A percentile compares a stretch with the other conserved stretches of the same genome.
Conservation (phyloP, 257 asterid species). For the Solanum paucissectum region DNA sequence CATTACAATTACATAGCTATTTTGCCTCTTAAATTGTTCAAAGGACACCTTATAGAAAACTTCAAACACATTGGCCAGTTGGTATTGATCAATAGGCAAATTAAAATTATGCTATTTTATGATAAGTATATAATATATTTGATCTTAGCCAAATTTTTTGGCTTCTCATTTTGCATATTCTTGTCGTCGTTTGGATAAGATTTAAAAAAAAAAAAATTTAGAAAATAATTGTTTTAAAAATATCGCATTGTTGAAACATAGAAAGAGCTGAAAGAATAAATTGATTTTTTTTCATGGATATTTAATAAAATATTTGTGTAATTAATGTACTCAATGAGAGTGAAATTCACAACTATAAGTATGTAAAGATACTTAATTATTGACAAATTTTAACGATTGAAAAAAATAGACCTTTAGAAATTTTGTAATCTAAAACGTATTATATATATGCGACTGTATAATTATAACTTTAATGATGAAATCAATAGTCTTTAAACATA, state of each 20-base stretch:
- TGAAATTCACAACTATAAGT: not conserved
- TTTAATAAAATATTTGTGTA: not conserved
- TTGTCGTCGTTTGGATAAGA: not conserved
- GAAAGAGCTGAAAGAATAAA: not conserved
- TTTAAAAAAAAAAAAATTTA: rapidly evolving
- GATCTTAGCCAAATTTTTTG: not conserved
- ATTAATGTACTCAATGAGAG: not conserved
- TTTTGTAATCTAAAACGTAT: not conserved
- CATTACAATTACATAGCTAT: not conserved
- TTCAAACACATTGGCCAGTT: not conserved
- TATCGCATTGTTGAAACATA: not conserved
- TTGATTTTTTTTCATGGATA: not conserved
- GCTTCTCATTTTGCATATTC: not conserved
- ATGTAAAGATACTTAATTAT: not conserved
- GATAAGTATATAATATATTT: not conserved
- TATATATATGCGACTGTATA: not conserved
- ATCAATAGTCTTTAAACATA: not conserved
- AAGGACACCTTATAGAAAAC: not conserved
- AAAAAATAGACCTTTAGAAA: not conserved
- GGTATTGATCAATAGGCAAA: not conserved
- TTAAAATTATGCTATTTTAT: not conserved
- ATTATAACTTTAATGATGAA: not conserved
- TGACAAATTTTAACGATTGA: not conserved
- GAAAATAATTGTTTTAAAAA: not conserved
- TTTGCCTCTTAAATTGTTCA: conserved; percentile 1